Evolutionary conservation across 148 eudicot species (phyloP).

Genomic region (Spergularia marina): DNA sequence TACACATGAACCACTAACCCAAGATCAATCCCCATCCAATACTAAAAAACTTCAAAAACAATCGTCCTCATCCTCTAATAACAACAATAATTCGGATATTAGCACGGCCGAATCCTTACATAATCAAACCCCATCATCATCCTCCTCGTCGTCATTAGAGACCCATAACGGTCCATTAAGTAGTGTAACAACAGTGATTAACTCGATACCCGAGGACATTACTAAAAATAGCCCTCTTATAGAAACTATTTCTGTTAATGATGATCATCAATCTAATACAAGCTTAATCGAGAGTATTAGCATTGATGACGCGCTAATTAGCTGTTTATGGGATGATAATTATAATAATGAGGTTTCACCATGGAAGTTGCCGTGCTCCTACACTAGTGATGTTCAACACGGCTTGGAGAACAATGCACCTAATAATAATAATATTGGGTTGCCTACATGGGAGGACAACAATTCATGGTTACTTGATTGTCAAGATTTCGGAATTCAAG

Average conservation of each 20-base stretch:
- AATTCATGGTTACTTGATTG: conserved; percentile 59
- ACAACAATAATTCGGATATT: conserved; percentile 29
- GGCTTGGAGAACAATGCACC: conserved; percentile 15
- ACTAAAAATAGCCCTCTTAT: conserved; percentile 24
- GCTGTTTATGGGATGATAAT: conserved; percentile 53
- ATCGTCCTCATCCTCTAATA: conserved; percentile 31
- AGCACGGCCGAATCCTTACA: conserved; percentile 30
- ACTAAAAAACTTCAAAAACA: conserved; percentile 25
- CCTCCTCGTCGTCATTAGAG: conserved; percentile 25
- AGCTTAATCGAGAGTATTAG: conserved; percentile 29
- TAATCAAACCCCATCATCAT: conserved; percentile 25
- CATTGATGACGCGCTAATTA: conserved; percentile 48
- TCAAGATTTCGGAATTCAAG: conserved; percentile 72
- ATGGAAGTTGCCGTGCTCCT: conserved; percentile 41
- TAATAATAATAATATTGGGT: neutral
- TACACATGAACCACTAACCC: conserved; percentile 70
- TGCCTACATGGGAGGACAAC: conserved; percentile 37
- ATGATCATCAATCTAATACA: conserved; percentile 24
- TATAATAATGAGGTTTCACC: conserved; percentile 25
- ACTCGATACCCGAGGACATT: conserved; percentile 11
- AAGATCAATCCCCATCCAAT: conserved; percentile 22
- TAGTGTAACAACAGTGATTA: neutral
- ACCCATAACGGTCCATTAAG: conserved; percentile 18
- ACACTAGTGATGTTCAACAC: conserved; percentile 17
- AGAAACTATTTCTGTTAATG: conserved; percentile 34